Conservation (phyloP, 495 filamentous ascomycete species). For the Extremus antarcticus region DNA sequence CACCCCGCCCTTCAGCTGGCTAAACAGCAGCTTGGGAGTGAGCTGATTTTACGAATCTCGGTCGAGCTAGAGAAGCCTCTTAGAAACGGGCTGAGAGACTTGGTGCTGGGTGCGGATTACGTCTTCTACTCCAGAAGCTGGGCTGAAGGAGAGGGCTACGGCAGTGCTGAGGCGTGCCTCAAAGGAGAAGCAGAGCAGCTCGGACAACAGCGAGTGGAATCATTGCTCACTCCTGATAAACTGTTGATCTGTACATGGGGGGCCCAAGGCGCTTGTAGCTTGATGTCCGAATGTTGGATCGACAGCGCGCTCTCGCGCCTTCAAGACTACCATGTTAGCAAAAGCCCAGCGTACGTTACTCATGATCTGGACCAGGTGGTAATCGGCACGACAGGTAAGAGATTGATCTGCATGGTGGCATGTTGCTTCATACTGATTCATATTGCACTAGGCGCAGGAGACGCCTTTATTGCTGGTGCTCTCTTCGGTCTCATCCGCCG, state of each 20-base stretch:
- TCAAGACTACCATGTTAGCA: not conserved
- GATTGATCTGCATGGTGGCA: too few species aligned
- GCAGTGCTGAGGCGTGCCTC: not conserved
- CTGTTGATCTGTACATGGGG: not conserved
- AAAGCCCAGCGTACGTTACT: not conserved
- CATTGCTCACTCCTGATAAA: not conserved
- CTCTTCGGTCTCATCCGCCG: not conserved
- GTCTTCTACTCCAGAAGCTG: slow-evolving; percentile 2
- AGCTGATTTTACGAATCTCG: not conserved
- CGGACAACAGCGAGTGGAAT: not conserved
- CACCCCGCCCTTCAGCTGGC: not conserved
- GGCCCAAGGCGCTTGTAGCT: not conserved
- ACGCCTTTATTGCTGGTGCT: not conserved
- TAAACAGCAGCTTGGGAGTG: not conserved
- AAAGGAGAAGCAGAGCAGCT: not conserved
- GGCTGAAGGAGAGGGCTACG: not conserved
- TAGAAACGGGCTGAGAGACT: not conserved
- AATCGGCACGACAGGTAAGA: not conserved
- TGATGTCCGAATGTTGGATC: too few species aligned
- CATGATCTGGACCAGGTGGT: not conserved
- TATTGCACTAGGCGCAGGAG: slow-evolving; percentile 1
- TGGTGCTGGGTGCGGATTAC: not conserved
- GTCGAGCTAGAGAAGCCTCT: not conserved
- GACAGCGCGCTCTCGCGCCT: not conserved
- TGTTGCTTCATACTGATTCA: too few species aligned